These are phyloP conservation scores for Venustampulla echinocandica DNA, from an alignment of 495 filamentous ascomycete genomes.

Conservation along the genomic window DNA sequence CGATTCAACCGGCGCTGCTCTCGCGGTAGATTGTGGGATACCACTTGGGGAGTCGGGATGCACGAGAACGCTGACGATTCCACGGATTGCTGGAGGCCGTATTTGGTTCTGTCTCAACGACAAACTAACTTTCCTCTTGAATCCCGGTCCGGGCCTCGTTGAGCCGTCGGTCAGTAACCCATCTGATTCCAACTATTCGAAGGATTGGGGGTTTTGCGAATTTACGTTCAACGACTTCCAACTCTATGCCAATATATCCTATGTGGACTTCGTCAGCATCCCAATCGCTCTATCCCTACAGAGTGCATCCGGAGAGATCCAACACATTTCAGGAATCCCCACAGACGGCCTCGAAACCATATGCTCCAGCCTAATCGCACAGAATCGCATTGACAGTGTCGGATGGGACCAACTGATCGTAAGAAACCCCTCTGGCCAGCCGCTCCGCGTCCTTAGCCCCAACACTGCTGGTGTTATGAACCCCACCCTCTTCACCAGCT, in stretches of 20 bases:
- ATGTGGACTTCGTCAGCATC: constrained; percentile 64
- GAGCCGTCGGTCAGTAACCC: constrained; percentile 62
- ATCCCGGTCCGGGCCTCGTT: constrained; percentile 60
- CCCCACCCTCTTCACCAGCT: constrained; percentile 47
- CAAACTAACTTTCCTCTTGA: constrained; percentile 59
- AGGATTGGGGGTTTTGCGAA: constrained; percentile 62
- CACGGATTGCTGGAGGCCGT: constrained; percentile 55
- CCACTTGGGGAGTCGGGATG: constrained; percentile 51
- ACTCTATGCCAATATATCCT: constrained; percentile 65
- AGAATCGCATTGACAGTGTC: constrained; percentile 43
- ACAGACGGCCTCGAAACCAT: constrained; percentile 49
- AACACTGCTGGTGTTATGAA: constrained; percentile 53
- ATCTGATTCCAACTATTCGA: constrained; percentile 54
- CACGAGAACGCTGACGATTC: constrained; percentile 52
- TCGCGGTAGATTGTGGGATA: constrained; percentile 52
- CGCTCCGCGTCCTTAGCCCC: constrained; percentile 56
- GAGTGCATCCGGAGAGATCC: constrained; percentile 38
- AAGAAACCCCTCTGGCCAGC: constrained; percentile 31
- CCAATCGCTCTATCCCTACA: constrained; percentile 56
- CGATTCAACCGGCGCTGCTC: constrained; percentile 30
- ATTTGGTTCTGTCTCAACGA: constrained; percentile 58
- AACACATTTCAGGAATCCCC: constrained; percentile 51
- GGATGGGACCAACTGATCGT: constrained; percentile 61
- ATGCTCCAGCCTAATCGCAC: constrained; percentile 41
- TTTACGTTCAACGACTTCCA: constrained; percentile 62